Evolutionary conservation across 2,329 filamentous ascomycete species (phyloP).

Genomic region (Colletotrichum sp.): DNA sequence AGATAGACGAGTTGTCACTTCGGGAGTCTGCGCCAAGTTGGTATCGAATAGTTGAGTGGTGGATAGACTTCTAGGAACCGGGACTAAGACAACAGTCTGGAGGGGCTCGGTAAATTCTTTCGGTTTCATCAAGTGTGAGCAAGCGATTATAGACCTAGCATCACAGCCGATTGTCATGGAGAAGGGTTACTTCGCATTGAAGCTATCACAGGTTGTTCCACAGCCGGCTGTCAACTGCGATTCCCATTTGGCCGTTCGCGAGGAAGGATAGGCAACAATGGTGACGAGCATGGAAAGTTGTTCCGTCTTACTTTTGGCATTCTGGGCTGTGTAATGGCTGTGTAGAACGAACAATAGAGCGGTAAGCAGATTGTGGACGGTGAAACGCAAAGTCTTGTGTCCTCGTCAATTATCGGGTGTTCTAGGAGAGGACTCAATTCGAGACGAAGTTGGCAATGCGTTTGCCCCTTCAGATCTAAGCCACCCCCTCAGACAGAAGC

Average conservation of each 20-base stretch:
- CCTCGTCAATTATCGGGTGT: neutral
- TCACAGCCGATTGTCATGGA: neutral
- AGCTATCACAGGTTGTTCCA: neutral
- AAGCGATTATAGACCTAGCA: accelerated
- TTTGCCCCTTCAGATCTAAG: neutral
- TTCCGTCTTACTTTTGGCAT: neutral
- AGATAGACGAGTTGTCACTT: neutral
- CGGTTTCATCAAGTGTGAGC: neutral
- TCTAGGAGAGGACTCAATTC: neutral
- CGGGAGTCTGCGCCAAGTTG: neutral
- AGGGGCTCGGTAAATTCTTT: neutral
- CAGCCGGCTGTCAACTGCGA: neutral
- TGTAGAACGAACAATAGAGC: neutral
- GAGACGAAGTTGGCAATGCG: neutral
- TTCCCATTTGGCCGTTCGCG: neutral
- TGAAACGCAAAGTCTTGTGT: neutral
- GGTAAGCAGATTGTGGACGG: neutral
- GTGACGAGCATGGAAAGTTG: neutral
- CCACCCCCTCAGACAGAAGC: neutral
- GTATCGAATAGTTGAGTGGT: neutral
- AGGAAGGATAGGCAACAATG: neutral
- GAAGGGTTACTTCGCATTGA: neutral
- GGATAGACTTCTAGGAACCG: neutral
- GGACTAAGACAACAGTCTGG: neutral
- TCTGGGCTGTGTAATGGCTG: neutral